phyloP scores from a whole-genome alignment of 352 stramenopile species.

The Hyaloperonospora brassicae region DNA sequence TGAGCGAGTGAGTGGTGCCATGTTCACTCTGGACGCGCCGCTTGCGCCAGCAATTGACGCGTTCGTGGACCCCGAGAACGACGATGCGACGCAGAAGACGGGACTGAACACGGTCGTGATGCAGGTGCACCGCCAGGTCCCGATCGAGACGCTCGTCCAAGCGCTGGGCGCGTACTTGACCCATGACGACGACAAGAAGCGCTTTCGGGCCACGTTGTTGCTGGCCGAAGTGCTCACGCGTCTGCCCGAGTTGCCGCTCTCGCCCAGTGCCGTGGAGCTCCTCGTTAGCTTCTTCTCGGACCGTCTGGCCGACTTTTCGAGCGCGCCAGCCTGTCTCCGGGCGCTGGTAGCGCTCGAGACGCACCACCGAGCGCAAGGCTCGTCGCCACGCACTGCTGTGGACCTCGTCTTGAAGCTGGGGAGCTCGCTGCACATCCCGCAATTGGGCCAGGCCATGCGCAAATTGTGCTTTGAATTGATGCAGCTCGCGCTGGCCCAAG shows the following conservation, averaged over 20 bases:
- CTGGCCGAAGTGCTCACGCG: constrained; percentile 84
- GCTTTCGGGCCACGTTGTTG: constrained; percentile 71
- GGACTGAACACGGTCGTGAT: constrained; percentile 85
- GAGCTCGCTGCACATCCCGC: constrained; percentile 61
- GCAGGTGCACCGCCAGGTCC: constrained; percentile 73
- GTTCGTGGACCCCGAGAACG: constrained; percentile 81
- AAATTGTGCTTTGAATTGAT: constrained; percentile 82
- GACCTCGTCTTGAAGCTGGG: constrained; percentile 60
- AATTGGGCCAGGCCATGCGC: constrained; percentile 78
- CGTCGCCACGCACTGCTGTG: constrained; percentile 39
- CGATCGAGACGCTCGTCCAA: constrained; percentile 75
- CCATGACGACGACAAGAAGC: constrained; percentile 69
- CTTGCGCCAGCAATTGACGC: constrained; percentile 77
- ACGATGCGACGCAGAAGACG: constrained; percentile 76
- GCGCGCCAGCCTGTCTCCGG: constrained; percentile 66
- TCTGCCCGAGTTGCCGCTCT: constrained; percentile 78
- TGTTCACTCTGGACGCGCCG: constrained; percentile 82
- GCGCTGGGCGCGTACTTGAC: constrained; percentile 65
- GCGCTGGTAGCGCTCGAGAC: constrained; percentile 65
- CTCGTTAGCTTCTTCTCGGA: constrained; percentile 82
- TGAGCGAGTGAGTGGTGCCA: constrained; percentile 8
- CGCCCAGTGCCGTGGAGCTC: constrained; percentile 55
- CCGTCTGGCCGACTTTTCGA: constrained; percentile 78
- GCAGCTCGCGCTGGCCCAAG: constrained; percentile 58
- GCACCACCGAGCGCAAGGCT: constrained; percentile 55